Percentiles rank a stretch among this genome's conserved stretches.
These are phyloP conservation scores for Alectoria sarmentosa DNA, from an alignment of 495 filamentous ascomycete genomes.

Conservation along the genomic window DNA sequence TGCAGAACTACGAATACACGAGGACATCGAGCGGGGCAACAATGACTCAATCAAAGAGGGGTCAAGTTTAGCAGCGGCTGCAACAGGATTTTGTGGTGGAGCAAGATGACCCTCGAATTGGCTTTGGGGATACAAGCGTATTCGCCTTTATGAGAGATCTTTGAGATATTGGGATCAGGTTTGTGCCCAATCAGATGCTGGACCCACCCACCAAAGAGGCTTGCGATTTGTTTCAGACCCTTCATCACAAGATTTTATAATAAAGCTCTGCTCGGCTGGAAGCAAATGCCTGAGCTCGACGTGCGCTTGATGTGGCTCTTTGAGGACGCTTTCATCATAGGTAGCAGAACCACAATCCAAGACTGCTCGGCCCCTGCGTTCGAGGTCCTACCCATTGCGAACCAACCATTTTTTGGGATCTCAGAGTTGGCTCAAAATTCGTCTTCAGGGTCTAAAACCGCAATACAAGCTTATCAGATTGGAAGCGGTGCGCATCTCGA, in stretches of 20 bases:
- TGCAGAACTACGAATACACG: slow-evolving; percentile 77
- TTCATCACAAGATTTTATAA: neutral
- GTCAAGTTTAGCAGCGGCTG: slow-evolving; percentile 1
- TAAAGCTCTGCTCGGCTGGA: neutral
- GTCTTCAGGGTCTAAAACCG: neutral
- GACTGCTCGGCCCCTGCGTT: neutral
- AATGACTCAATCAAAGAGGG: slow-evolving; percentile 70
- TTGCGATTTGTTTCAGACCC: neutral
- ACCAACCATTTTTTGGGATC: neutral
- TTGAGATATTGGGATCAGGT: neutral
- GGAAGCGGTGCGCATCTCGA: neutral
- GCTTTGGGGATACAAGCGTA: neutral
- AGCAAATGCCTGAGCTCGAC: neutral
- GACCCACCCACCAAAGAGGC: neutral
- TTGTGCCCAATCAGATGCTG: neutral
- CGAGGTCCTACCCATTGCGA: neutral
- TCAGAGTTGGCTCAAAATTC: neutral
- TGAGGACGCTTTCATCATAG: neutral
- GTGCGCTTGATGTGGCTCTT: neutral
- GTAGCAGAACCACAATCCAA: neutral
- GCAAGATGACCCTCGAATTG: neutral
- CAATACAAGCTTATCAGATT: neutral
- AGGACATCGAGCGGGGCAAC: slow-evolving; percentile 84
- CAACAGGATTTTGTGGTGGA: slow-evolving; percentile 19
- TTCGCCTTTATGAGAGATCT: no score